A percentile compares a stretch with the other conserved stretches of the same genome.
Conservation (phyloP, 768 basidiomycete species). For the Candolleomyces eurysporus region DNA sequence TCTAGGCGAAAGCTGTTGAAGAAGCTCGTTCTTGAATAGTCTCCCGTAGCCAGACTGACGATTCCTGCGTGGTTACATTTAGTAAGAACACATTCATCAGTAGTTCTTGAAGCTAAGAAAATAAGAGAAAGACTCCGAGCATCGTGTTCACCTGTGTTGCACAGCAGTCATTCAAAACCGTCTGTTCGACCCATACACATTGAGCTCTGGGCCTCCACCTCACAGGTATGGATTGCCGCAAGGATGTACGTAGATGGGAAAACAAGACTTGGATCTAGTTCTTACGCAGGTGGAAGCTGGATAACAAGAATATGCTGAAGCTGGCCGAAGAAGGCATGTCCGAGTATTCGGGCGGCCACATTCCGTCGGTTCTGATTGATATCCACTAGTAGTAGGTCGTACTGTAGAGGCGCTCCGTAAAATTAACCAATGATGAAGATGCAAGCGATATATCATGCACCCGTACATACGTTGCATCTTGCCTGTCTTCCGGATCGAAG, state of each 20-base stretch:
- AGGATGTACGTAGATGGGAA: background rate
- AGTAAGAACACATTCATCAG: no score
- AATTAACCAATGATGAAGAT: no score
- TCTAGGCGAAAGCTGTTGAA: no score
- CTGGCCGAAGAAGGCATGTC: conserved; percentile 29
- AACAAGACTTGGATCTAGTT: conserved; percentile 1
- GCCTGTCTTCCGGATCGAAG: background rate
- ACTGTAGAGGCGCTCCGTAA: background rate
- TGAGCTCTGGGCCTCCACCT: background rate
- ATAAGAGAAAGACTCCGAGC: no score
- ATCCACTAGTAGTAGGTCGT: background rate
- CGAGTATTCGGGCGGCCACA: background rate
- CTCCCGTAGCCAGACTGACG: no score
- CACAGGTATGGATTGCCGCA: background rate
- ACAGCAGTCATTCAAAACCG: conserved; percentile 25
- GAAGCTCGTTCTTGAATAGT: no score
- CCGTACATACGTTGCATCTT: background rate
- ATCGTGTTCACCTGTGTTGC: no score
- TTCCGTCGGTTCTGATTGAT: background rate
- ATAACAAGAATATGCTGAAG: conserved; percentile 29
- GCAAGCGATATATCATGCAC: background rate
- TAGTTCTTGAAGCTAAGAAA: no score
- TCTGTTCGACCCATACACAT: conserved; percentile 16
- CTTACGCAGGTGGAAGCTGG: conserved; percentile 13
- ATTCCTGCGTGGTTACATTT: no score